Evolutionary conservation across 805 yeast genomes (phyloP).

Genomic region (Debaryomyces castellii): DNA sequence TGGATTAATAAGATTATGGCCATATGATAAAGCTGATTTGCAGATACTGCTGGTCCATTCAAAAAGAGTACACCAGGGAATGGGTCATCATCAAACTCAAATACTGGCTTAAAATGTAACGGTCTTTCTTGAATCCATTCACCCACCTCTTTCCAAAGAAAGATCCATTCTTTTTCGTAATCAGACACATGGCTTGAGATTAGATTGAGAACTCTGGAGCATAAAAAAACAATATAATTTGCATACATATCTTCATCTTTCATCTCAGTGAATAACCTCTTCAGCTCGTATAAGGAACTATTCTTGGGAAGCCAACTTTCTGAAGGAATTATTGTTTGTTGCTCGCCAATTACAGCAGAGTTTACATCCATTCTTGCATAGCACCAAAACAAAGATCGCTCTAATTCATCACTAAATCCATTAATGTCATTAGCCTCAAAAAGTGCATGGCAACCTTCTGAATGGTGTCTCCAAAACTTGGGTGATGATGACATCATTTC

Average conservation of each 20-base stretch:
- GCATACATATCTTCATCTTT: slow-evolving; percentile 34
- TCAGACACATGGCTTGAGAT: slow-evolving; percentile 14
- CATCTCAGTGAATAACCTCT: slow-evolving; percentile 18
- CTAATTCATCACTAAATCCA: slow-evolving; percentile 33
- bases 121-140: slow-evolving; percentile 40
- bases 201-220: slow-evolving; percentile 36
- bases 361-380: slow-evolving; percentile 43
- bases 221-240: slow-evolving; percentile 38
- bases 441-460: slow-evolving; percentile 33
- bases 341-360: slow-evolving; percentile 35
- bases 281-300: slow-evolving; percentile 17
- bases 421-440: slow-evolving; percentile 37
- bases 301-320: slow-evolving; percentile 35
- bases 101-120: slow-evolving; percentile 29
- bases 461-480: slow-evolving; percentile 37
- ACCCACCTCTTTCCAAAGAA: slow-evolving; percentile 37
- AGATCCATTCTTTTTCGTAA: slow-evolving; percentile 39
- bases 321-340: slow-evolving; percentile 32
- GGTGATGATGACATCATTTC: slow-evolving; percentile 42
- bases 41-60: slow-evolving; percentile 36
- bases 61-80: slow-evolving; percentile 37
- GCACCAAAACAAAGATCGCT: slow-evolving; percentile 44
- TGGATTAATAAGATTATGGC: slow-evolving; percentile 36
- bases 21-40: slow-evolving; percentile 40
- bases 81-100: slow-evolving; percentile 29